Evolutionary conservation across 139 green algal species (phyloP), one percentile per base, ranked within the genome.

Genomic region (Coelastrella sp.): DNA sequence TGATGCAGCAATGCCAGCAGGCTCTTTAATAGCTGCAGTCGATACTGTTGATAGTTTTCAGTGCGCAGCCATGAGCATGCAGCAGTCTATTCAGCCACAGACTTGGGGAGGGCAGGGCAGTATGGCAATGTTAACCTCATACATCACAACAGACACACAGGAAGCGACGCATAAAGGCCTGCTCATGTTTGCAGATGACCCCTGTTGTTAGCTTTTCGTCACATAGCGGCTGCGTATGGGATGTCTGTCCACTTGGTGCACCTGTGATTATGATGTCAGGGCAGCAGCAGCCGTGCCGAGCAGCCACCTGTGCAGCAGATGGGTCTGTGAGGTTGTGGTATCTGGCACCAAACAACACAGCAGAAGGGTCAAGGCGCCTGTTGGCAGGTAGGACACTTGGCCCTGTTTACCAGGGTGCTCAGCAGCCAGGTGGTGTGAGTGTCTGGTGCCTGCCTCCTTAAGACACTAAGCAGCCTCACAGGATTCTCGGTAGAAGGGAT

Each of bases 191-290:
- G 76, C 56, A 90, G 76, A 85, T 85, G 66, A 68, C 49, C 19
- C 84, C 84, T 57, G 0, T 91, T 24, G 89, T 89, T 25, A 93
- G 81, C 74, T 57, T 96, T n/a, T 35, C 91, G 35, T 88, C 89
- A 17, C 94, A 96, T 84, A 61, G 81, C 1, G 91, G 81, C n/a
- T 82, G 85, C 78, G 91, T 95, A 14, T 96, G 94, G 94, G 91
- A 91, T 20, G 66, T 93, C 9, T 70, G 35, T 4, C 87, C 87
- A 6, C 12, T 91, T 20, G 81, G 65, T 87, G 5, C 81, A 27
- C 7, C 72, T 92, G 14, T 61, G 91, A 1, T 88, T 74, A 76
- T 24, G 73, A 12, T 49, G 22, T 4, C 58, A 27, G 58, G 59
- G 22, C 79, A 88, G 56, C 35, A 82, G 63, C 74, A 74, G 58